These are phyloP conservation scores for Logfia minima DNA, from an alignment of 129 eudicot species.

Conservation along the genomic window DNA sequence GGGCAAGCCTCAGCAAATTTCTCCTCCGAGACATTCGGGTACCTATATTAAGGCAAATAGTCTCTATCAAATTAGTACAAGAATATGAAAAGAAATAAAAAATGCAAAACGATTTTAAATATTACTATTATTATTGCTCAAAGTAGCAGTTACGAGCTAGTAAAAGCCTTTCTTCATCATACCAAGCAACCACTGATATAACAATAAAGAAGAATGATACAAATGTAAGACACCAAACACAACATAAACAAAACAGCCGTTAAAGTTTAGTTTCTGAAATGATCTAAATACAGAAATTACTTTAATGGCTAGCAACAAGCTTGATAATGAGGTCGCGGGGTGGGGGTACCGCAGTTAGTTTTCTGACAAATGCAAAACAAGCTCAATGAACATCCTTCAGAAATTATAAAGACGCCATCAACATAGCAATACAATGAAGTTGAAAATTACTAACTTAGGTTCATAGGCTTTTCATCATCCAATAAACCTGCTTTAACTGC, in stretches of 20 bases:
- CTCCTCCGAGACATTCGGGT: slow-evolving; percentile 40
- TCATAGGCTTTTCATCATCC: no score
- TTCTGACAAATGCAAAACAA: no score
- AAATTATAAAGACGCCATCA: no score
- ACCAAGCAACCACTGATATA: not conserved
- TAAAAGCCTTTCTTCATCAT: not conserved
- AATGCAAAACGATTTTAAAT: no score
- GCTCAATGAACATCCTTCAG: no score
- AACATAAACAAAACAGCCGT: not conserved
- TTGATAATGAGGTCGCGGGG: no score
- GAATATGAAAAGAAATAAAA: not conserved
- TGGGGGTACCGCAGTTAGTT: no score
- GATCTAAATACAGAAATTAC: not conserved
- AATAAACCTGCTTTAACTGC: no score
- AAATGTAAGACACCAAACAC: not conserved
- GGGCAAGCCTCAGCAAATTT: slow-evolving; percentile 50
- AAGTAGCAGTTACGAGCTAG: not conserved
- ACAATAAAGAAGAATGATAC: not conserved
- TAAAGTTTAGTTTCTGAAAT: no score
- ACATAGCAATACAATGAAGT: no score
- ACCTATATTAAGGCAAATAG: slow-evolving; percentile 27
- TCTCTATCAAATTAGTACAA: not conserved
- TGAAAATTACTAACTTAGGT: no score
- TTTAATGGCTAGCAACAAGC: not conserved
- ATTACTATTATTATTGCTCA: not conserved